phyloP scores from a whole-genome alignment of 2,329 filamentous ascomycete species.

The Penicillium sp. region DNA sequence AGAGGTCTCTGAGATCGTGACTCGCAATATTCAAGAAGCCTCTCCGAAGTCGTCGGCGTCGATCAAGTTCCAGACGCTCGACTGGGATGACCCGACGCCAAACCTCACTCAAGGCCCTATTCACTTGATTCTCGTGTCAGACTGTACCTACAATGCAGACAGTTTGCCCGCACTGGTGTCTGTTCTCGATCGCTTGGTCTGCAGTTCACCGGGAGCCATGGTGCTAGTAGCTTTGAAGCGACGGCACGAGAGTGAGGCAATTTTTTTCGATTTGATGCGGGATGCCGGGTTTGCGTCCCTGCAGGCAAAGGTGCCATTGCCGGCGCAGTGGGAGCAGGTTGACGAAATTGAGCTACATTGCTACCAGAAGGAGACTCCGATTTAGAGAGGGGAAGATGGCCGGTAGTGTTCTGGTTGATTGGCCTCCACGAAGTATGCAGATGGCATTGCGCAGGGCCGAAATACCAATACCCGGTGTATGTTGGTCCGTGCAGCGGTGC shows the following conservation, averaged over 20 bases:
- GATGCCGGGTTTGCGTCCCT: conserved; percentile 40
- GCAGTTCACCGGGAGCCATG: conserved; percentile 53
- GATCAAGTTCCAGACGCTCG: conserved; percentile 57
- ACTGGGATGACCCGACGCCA: conserved; percentile 64
- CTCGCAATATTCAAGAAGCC: conserved; percentile 57
- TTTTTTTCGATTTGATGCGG: conserved; percentile 67
- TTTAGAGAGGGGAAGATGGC: not conserved
- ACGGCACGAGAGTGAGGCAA: conserved; percentile 66
- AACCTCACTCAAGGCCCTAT: conserved; percentile 45
- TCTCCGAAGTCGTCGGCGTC: conserved; percentile 48
- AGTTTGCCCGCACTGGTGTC: conserved; percentile 65
- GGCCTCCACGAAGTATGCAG: not conserved
- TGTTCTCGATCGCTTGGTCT: conserved; percentile 56
- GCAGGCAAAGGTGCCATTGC: conserved; percentile 41
- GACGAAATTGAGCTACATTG: conserved; percentile 46
- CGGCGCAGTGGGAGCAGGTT: conserved; percentile 40
- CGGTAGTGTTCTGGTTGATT: not conserved
- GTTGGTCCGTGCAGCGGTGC: conserved; percentile 2
- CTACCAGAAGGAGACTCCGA: conserved; percentile 28
- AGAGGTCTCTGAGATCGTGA: conserved; percentile 64
- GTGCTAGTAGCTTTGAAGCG: conserved; percentile 68
- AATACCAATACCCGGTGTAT: conserved; percentile 1
- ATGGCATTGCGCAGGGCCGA: not conserved
- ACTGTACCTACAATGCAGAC: conserved; percentile 75
- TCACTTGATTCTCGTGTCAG: conserved; percentile 67